Percentiles rank a stretch among this genome's conserved stretches.
Conservation (phyloP, 352 stramenopile species). For the Phytophthora crassamura region DNA sequence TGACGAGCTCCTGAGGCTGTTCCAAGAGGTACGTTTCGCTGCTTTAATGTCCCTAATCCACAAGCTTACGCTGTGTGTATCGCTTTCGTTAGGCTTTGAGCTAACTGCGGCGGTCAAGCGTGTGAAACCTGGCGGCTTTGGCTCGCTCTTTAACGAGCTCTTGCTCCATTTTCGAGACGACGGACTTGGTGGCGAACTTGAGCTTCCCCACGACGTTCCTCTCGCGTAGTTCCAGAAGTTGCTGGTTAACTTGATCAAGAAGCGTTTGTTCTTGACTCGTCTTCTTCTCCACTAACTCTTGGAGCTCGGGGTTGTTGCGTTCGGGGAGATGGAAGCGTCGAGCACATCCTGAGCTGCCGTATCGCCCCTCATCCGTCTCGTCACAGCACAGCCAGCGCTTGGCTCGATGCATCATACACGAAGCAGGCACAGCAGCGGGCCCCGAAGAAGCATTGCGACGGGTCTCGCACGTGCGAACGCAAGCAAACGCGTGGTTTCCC, state of each 20-base stretch:
- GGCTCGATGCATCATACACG: slow-evolving; percentile 77
- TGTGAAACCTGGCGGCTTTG: slow-evolving; percentile 59
- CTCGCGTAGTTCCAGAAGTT: slow-evolving; percentile 65
- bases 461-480: slow-evolving; percentile 58
- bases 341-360: slow-evolving; percentile 67
- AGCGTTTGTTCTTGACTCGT: slow-evolving; percentile 46
- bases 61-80: neutral
- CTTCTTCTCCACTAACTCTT: slow-evolving; percentile 51
- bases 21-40: slow-evolving; percentile 20
- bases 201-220: slow-evolving; percentile 63
- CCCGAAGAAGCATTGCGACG: slow-evolving; percentile 25
- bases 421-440: slow-evolving; percentile 28
- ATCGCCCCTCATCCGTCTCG: slow-evolving; percentile 69
- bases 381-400: slow-evolving; percentile 82
- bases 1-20: slow-evolving; percentile 21
- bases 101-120: slow-evolving; percentile 46
- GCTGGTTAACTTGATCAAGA: slow-evolving; percentile 63
- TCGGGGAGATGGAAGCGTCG: slow-evolving; percentile 66
- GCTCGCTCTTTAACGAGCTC: slow-evolving; percentile 52
- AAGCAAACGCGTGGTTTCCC: slow-evolving; percentile 69
- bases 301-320: slow-evolving; percentile 50
- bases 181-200: slow-evolving; percentile 52
- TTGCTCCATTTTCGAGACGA: slow-evolving; percentile 61
- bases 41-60: neutral
- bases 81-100: slow-evolving; percentile 11